Evolutionary conservation across 352 stramenopile species (phyloP).

Genomic region (Paralagenidium karlingii): DNA sequence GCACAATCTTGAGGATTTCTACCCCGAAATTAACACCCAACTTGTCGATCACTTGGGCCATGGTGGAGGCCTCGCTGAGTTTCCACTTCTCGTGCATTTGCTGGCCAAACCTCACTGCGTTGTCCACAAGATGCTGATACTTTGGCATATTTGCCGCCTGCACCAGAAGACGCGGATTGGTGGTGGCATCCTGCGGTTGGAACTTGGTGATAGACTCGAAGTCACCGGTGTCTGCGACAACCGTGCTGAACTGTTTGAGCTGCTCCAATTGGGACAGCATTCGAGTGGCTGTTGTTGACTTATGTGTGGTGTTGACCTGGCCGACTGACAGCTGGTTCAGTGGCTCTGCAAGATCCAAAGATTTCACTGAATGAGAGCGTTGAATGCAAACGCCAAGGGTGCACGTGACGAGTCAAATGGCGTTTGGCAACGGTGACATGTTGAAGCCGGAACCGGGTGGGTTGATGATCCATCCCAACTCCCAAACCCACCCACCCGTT

Average conservation of each 20-base stretch:
- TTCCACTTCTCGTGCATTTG: not conserved
- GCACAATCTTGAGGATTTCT: conserved; percentile 77
- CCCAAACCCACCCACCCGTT: too few species aligned
- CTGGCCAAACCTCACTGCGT: conserved; percentile 68
- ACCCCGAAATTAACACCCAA: conserved; percentile 84
- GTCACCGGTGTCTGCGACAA: conserved; percentile 89
- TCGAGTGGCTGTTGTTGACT: too few species aligned
- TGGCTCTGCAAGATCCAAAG: too few species aligned
- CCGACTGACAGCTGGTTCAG: too few species aligned
- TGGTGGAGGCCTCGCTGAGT: conserved; percentile 18
- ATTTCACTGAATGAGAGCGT: too few species aligned
- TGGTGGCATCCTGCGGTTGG: conserved; percentile 82
- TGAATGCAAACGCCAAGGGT: too few species aligned
- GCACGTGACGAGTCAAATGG: too few species aligned
- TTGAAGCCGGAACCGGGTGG: too few species aligned
- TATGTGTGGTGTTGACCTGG: too few species aligned
- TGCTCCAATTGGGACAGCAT: conserved; percentile 29
- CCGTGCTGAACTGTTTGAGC: conserved; percentile 77
- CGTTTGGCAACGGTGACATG: too few species aligned
- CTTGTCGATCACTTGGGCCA: conserved; percentile 80
- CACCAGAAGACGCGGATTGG: conserved; percentile 88
- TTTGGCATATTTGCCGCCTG: conserved; percentile 74
- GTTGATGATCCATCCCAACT: too few species aligned
- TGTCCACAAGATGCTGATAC: conserved; percentile 78
- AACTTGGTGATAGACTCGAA: conserved; percentile 17